Conservation (phyloP, 805 yeast genomes). For the Candida argentea region DNA sequence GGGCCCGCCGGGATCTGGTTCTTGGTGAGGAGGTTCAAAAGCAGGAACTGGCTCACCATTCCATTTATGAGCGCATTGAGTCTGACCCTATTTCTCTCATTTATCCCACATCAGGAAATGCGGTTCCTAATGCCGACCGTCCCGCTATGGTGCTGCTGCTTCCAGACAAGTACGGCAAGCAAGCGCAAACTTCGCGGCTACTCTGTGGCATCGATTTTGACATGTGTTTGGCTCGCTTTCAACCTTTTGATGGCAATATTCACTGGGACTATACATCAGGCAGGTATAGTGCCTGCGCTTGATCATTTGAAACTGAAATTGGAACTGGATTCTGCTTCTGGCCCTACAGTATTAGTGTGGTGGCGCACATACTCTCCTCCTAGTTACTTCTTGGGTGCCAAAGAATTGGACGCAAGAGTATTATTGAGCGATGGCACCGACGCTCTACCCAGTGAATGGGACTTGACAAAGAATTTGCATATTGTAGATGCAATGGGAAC, state of each 20-base stretch:
- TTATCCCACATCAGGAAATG: slow-evolving; percentile 89
- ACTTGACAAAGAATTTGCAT: slow-evolving; percentile 5
- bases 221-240: slow-evolving; percentile 50
- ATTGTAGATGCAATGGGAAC: slow-evolving; percentile 44
- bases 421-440: slow-evolving; percentile 8
- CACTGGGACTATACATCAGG: slow-evolving; percentile 83
- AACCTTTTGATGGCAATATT: slow-evolving; percentile 48
- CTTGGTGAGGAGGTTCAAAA: slow-evolving; percentile 25
- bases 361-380: slow-evolving; percentile 97
- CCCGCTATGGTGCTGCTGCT: slow-evolving; percentile 58
- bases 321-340: not conserved
- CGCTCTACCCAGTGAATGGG: no score
- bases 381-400: slow-evolving; percentile 57
- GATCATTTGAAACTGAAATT: slow-evolving; percentile 19
- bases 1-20: slow-evolving; percentile 62
- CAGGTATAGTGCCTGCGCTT: slow-evolving; percentile 72
- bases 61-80: slow-evolving; percentile 54
- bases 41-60: slow-evolving; percentile 35
- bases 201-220: slow-evolving; percentile 10
- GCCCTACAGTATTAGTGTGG: slow-evolving; percentile 47
- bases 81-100: slow-evolving; percentile 52
- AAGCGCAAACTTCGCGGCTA: slow-evolving; percentile 1
- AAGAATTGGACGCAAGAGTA: slow-evolving; percentile 2
- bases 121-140: slow-evolving; percentile 72
- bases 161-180: slow-evolving; percentile 30